Evolutionary conservation across 2,329 filamentous ascomycete genomes (phyloP), one percentile per base, ranked within the genome.

Genomic region (Aspergillus pseudotamarii): DNA sequence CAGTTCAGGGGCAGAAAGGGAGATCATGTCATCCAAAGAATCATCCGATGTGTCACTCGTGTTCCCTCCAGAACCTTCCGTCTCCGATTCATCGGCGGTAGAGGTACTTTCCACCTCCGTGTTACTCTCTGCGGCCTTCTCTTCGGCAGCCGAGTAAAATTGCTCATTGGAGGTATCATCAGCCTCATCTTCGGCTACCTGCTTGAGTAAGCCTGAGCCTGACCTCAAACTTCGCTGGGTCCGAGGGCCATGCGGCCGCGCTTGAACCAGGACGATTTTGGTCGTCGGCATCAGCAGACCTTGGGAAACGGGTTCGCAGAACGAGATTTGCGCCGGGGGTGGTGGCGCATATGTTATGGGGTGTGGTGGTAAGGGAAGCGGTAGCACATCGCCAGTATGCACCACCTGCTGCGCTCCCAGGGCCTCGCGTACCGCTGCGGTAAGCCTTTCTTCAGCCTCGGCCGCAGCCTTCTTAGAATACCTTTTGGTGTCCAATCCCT

Each of bases 221-320:
- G 83, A 80, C 59, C 79, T 77, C 21, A 81, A 79, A 32, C 79
- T 78, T 61, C 80, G 81, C 67, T 83, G 76, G 57, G 62, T 74
- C 69, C 71, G 79, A 67, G 68, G 77, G 56, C 73, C 80, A 51
- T 73, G 79, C 53, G 81, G 70, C 73, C 78, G 75, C 75, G 84
- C 80, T 86, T 89, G 72, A 75, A 83, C 74, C 26, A 98, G 83
- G 28, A 99, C 89, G 62, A 99, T 92, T 71, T 91, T 93, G 19
- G 94, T 99, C 14, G 82, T 85, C 0, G 92, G 85, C 10, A 89
- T 85, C 54, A 99, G 76, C 6, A 95, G 78, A 10, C 95, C 95
- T 78, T 99, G 95, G 6, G 92, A 88, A 19, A 98, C 93, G 10
- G 95, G 95, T 76, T 99, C 95, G 75, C 94, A 98, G n/a, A 96